phyloP scores from a whole-genome alignment of 129 eudicot species.

The Scalesia atractyloides region DNA sequence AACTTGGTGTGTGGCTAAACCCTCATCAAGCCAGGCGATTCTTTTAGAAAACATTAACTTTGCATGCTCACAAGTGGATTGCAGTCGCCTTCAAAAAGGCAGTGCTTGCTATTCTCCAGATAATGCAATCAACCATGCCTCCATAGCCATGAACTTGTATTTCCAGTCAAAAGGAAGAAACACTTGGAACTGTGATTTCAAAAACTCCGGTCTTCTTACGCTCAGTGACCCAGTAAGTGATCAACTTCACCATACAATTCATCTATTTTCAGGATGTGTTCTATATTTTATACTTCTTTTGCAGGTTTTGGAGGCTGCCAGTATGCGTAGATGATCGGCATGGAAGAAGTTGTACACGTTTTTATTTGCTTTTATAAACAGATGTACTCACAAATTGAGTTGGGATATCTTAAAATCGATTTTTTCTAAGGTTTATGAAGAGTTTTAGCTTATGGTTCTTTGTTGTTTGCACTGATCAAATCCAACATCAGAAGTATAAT shows the following conservation, averaged over 20 bases:
- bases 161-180: constrained; percentile 68
- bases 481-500: no score
- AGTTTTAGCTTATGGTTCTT: not conserved
- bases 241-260: not conserved
- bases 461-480: no score
- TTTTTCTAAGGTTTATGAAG: constrained; percentile 9
- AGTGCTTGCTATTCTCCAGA: constrained; percentile 64
- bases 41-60: constrained; percentile 54
- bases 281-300: constrained; percentile 1
- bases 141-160: constrained; percentile 80
- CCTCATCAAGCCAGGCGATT: constrained; percentile 55
- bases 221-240: constrained; percentile 74
- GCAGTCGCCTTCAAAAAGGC: constrained; percentile 54
- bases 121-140: constrained; percentile 69
- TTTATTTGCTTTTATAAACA: constrained; percentile 3
- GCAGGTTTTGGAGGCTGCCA: constrained; percentile 68
- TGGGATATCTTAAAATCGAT: not conserved
- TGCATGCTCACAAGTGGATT: constrained; percentile 69
- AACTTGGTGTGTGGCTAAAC: constrained; percentile 96
- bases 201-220: constrained; percentile 55
- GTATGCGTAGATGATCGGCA: constrained; percentile 35
- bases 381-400: not conserved
- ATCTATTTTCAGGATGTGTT: not conserved
- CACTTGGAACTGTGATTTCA: constrained; percentile 64
- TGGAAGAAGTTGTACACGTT: constrained; percentile 23